These are phyloP conservation scores for Ephemerocybe angulata DNA, from an alignment of 768 basidiomycete genomes.

Conservation along the genomic window DNA sequence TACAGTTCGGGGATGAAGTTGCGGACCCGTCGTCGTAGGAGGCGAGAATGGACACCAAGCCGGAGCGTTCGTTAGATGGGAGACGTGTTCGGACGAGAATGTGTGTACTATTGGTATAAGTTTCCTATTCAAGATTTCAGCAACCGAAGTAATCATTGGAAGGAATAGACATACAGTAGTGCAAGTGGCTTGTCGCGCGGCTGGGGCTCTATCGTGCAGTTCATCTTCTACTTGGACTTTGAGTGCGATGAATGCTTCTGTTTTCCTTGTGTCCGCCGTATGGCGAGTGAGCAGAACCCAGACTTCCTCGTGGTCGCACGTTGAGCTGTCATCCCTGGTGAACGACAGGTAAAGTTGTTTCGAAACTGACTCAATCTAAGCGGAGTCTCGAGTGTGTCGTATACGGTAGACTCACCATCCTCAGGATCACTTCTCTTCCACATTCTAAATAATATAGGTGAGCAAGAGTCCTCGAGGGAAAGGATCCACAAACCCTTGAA, in stretches of 20 bases:
- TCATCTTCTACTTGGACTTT: slow-evolving; percentile 48
- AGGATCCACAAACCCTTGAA: slow-evolving; percentile 61
- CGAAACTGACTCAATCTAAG: slow-evolving; percentile 38
- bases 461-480: not conserved
- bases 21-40: slow-evolving; percentile 65
- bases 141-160: slow-evolving; percentile 27
- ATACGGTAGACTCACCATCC: slow-evolving; percentile 19
- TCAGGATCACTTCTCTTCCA: slow-evolving; percentile 38
- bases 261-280: slow-evolving; percentile 52
- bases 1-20: no score
- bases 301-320: slow-evolving; percentile 35
- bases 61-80: slow-evolving; percentile 30
- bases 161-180: slow-evolving; percentile 30
- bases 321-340: slow-evolving; percentile 16
- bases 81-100: slow-evolving; percentile 41
- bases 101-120: slow-evolving; percentile 52
- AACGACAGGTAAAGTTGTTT: slow-evolving; percentile 34
- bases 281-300: slow-evolving; percentile 86
- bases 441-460: slow-evolving; percentile 33
- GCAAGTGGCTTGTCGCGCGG: slow-evolving; percentile 19
- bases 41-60: slow-evolving; percentile 50
- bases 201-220: slow-evolving; percentile 1
- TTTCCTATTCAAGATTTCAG: slow-evolving; percentile 24
- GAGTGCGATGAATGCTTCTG: slow-evolving; percentile 67
- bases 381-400: not conserved